These are phyloP conservation scores for Diplodia corticola DNA, from an alignment of 2,329 filamentous ascomycete genomes.

Conservation along the genomic window DNA sequence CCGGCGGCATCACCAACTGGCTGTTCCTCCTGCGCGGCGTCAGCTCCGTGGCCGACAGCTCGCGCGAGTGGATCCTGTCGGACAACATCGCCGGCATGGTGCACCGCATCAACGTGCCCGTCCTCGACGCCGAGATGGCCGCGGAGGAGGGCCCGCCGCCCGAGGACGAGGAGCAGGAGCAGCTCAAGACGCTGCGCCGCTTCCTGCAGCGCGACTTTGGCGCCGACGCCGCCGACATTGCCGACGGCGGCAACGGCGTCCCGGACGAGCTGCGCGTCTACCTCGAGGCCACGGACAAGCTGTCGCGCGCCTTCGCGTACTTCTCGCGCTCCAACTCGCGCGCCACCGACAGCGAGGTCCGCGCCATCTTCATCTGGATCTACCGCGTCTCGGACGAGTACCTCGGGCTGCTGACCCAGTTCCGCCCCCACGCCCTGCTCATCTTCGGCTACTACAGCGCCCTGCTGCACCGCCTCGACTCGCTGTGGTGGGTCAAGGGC, in stretches of 20 bases:
- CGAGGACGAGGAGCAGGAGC: slow-evolving; percentile 35
- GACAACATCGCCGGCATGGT: slow-evolving; percentile 14
- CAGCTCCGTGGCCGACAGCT: not conserved
- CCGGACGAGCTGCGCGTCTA: not conserved
- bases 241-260: no score
- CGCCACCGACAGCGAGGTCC: not conserved
- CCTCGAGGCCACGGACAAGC: slow-evolving; percentile 12
- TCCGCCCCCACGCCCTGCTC: not conserved
- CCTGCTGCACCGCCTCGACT: slow-evolving; percentile 4
- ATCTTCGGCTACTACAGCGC: slow-evolving; percentile 12
- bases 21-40: slow-evolving; percentile 11
- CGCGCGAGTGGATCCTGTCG: not conserved
- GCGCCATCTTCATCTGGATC: slow-evolving; percentile 5
- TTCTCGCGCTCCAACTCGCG: not conserved
- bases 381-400: slow-evolving; percentile 1
- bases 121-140: not conserved
- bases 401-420: not conserved
- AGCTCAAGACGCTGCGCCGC: slow-evolving; percentile 28
- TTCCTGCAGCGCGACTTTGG: slow-evolving; percentile 8
- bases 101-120: not conserved
- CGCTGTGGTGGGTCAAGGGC: slow-evolving; percentile 18
- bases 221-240: no score
- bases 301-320: not conserved
- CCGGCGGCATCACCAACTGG: slow-evolving; percentile 4
- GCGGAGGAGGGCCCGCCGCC: slow-evolving; percentile 23